These are phyloP conservation scores for Phytophthora citrophthora DNA, from an alignment of 352 stramenopile genomes.

Conservation along the genomic window DNA sequence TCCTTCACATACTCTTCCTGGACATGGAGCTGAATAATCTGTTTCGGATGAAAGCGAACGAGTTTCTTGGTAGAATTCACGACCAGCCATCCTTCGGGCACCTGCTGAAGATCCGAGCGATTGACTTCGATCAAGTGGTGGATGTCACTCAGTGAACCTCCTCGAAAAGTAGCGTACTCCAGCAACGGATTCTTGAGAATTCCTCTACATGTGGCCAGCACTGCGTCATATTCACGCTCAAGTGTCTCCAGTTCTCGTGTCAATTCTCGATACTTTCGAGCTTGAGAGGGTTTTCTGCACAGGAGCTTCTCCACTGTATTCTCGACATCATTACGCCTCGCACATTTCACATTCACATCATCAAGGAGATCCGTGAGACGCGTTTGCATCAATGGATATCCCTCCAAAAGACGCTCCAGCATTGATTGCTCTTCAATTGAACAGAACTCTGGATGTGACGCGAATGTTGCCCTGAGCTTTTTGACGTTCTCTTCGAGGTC, in stretches of 20 bases:
- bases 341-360: constrained; percentile 27
- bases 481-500: constrained; percentile 22
- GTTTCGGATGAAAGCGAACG: constrained; percentile 48
- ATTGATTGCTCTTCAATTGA: not conserved
- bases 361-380: constrained; percentile 13
- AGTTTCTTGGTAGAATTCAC: constrained; percentile 55
- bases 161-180: constrained; percentile 35
- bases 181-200: constrained; percentile 29
- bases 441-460: not conserved
- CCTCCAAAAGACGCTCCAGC: constrained; percentile 17
- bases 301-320: constrained; percentile 28
- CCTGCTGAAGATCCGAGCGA: constrained; percentile 23
- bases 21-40: constrained; percentile 44
- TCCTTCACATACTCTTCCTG: constrained; percentile 40
- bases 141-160: constrained; percentile 29
- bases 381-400: constrained; percentile 27
- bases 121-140: constrained; percentile 40
- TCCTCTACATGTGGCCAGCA: constrained; percentile 17
- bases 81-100: constrained; percentile 48
- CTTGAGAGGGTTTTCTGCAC: constrained; percentile 5
- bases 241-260: constrained; percentile 26
- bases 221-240: constrained; percentile 17
- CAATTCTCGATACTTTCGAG: constrained; percentile 26
- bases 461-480: constrained; percentile 11
- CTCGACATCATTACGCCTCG: constrained; percentile 35